Evolutionary conservation across 768 basidiomycete genomes (phyloP).

Genomic region (Tylopilus vinaceipallidus): DNA sequence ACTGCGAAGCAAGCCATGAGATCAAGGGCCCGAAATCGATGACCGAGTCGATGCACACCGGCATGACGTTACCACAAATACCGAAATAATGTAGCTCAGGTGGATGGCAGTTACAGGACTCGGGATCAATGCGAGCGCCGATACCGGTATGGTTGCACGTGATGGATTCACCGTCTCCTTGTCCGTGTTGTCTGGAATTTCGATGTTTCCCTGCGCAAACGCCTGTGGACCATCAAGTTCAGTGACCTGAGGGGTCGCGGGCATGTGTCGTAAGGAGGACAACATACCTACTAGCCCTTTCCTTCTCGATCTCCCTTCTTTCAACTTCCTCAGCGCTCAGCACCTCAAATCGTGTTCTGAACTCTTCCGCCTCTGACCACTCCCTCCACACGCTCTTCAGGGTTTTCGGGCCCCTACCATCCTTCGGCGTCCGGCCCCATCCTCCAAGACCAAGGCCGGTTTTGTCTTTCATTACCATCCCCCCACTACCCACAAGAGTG

Average conservation of each 20-base stretch:
- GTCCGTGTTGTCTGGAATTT: slow-evolving; percentile 56
- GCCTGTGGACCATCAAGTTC: slow-evolving; percentile 36
- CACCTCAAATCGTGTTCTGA: slow-evolving; percentile 83
- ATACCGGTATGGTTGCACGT: slow-evolving; percentile 1
- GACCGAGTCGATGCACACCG: slow-evolving; percentile 2
- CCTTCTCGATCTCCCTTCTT: slow-evolving; percentile 82
- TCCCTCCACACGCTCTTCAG: slow-evolving; percentile 92
- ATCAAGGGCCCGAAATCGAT: slow-evolving; percentile 15
- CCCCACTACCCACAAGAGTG: slow-evolving; percentile 31
- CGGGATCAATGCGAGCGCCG: slow-evolving; percentile 5
- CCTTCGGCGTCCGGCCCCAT: slow-evolving; percentile 74
- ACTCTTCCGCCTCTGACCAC: slow-evolving; percentile 91
- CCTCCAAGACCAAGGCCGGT: slow-evolving; percentile 75
- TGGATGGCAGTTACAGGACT: slow-evolving; percentile 5
- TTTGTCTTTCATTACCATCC: slow-evolving; percentile 71
- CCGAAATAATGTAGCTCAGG: slow-evolving; percentile 21
- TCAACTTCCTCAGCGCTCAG: slow-evolving; percentile 90
- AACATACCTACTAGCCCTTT: slow-evolving; percentile 68
- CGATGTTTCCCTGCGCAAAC: slow-evolving; percentile 62
- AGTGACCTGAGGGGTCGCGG: not conserved
- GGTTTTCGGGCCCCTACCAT: slow-evolving; percentile 76
- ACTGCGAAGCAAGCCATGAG: slow-evolving; percentile 7
- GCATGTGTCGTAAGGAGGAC: not conserved
- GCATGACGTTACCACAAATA: slow-evolving; percentile 23
- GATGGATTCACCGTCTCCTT: slow-evolving; percentile 33